Evolutionary conservation across 768 basidiomycete genomes (phyloP).

Genomic region (Tricholoma sp.): DNA sequence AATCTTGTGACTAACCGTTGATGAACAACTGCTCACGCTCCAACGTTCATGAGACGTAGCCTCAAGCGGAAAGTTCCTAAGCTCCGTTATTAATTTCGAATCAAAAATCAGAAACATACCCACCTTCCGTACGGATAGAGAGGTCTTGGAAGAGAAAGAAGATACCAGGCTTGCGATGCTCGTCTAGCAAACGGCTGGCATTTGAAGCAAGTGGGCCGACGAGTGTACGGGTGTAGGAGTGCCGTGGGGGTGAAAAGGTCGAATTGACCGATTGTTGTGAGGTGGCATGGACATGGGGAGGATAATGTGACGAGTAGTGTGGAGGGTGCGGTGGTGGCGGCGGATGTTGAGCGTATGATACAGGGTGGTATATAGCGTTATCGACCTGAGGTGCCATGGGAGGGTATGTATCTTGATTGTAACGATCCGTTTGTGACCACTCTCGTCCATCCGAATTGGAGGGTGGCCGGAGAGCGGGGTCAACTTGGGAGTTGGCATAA

Average conservation of each 20-base stretch:
- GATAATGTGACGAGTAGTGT: conserved; percentile 18
- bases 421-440: conserved; percentile 22
- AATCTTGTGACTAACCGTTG: background rate
- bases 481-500: conserved; percentile 27
- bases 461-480: conserved; percentile 36
- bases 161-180: conserved; percentile 80
- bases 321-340: conserved; percentile 22
- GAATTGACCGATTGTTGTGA: conserved; percentile 13
- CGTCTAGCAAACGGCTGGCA: conserved; percentile 79
- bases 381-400: conserved; percentile 25
- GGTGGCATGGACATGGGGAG: conserved; percentile 9
- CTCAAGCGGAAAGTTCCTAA: conserved; percentile 81
- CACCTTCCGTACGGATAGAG: conserved; percentile 89
- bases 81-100: conserved; percentile 7
- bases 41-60: conserved; percentile 85
- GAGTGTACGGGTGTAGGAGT: conserved; percentile 80
- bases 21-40: conserved; percentile 62
- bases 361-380: conserved; percentile 21
- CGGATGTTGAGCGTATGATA: conserved; percentile 21
- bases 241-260: conserved; percentile 44
- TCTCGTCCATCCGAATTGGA: conserved; percentile 30
- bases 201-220: conserved; percentile 87
- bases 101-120: conserved; percentile 10
- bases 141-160: conserved; percentile 96
- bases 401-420: conserved; percentile 25